Conservation (phyloP, 192 early-diverging fungal genomes). For the Gryganskiella cystojenkinii region DNA sequence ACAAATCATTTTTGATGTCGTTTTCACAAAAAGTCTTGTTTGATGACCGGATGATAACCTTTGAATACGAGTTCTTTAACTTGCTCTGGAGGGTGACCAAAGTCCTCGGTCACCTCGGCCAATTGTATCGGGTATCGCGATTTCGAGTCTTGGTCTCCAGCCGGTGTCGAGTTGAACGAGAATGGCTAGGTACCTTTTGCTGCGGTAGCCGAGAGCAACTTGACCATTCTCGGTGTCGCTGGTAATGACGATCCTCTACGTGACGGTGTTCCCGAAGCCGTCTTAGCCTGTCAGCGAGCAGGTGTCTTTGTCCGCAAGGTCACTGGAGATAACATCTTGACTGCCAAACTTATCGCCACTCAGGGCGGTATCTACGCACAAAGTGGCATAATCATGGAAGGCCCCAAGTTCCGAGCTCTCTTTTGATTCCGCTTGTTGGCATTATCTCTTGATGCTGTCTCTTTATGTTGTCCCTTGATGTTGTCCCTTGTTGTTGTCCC, state of each 20-base stretch:
- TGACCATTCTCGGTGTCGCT: conserved; percentile 88
- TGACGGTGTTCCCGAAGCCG: conserved; percentile 93
- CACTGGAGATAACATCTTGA: conserved; percentile 96
- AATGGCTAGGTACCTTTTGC: conserved; percentile 66
- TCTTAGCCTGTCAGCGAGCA: conserved; percentile 85
- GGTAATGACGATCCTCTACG: conserved; percentile 98
- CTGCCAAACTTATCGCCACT: conserved; percentile 93
- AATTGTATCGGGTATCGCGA: conserved; percentile 90
- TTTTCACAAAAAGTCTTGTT: no score
- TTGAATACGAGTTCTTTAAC: no score
- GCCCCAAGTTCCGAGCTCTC: conserved; percentile 92
- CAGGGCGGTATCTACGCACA: conserved; percentile 92
- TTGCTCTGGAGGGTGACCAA: no score
- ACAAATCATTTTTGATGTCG: no score
- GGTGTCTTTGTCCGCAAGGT: conserved; percentile 99
- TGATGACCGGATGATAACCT: no score
- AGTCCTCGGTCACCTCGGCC: conserved; percentile 89
- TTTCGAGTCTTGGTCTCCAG: conserved; percentile 72
- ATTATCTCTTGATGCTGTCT: no score
- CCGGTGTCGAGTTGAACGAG: conserved; percentile 40
- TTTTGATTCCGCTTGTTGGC: no score
- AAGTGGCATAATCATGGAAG: conserved; percentile 94
- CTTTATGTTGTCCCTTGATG: no score
- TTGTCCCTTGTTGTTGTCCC: no score
- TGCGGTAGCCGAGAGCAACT: conserved; percentile 62